phyloP scores from a whole-genome alignment of 192 early-diverging fungal species.

The Mortierella hygrophila region DNA sequence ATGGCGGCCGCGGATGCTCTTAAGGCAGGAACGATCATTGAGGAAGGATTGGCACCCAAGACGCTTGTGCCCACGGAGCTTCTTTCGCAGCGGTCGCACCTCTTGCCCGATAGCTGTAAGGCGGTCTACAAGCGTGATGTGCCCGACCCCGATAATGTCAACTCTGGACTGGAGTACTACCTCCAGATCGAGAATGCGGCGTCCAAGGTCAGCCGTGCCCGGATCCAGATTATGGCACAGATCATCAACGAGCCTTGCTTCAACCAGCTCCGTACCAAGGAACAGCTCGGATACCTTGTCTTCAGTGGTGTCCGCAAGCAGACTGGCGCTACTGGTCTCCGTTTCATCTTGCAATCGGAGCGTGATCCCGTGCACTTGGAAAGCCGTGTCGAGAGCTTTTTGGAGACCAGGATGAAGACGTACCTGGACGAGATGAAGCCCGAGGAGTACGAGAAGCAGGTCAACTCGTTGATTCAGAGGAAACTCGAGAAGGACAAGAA shows the following conservation, averaged over 20 bases:
- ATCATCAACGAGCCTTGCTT: constrained; percentile 93
- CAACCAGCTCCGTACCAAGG: constrained; percentile 94
- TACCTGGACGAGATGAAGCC: constrained; percentile 74
- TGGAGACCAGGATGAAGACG: constrained; percentile 59
- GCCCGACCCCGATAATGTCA: constrained; percentile 85
- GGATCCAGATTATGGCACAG: constrained; percentile 80
- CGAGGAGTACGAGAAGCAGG: constrained; percentile 82
- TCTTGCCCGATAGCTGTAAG: constrained; percentile 64
- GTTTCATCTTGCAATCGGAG: constrained; percentile 92
- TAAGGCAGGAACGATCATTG: constrained; percentile 69
- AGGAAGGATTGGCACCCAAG: constrained; percentile 69
- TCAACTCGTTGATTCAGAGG: constrained; percentile 76
- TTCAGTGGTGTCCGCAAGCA: constrained; percentile 78
- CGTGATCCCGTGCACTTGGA: constrained; percentile 84
- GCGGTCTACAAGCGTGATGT: constrained; percentile 68
- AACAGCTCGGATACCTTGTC: constrained; percentile 86
- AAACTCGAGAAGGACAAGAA: constrained; percentile 92
- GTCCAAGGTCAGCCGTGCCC: constrained; percentile 72
- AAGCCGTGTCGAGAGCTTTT: constrained; percentile 83
- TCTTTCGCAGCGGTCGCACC: constrained; percentile 64
- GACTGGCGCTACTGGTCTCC: constrained; percentile 81
- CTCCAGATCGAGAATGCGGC: constrained; percentile 83
- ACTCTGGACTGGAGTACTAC: constrained; percentile 90
- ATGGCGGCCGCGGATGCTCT: constrained; percentile 76
- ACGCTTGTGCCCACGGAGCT: constrained; percentile 70